Conservation (phyloP, 768 basidiomycete genomes). For the Sistotremastrum niveocremeum region DNA sequence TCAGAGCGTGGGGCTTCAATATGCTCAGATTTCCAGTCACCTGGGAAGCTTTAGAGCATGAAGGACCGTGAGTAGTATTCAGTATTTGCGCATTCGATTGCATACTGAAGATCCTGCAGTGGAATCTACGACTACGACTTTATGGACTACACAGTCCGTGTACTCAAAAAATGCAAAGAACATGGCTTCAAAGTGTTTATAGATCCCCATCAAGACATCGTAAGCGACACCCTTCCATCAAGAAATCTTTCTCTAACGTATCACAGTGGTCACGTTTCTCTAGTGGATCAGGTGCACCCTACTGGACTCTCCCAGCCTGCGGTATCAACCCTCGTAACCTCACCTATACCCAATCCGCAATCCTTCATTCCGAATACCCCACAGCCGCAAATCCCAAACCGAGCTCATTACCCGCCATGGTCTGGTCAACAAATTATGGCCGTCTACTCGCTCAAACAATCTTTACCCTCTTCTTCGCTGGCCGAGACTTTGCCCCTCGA, state of each 20-base stretch:
- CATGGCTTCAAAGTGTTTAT: constrained; percentile 87
- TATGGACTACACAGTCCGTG: constrained; percentile 81
- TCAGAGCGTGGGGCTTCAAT: constrained; percentile 92
- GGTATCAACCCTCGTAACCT: constrained; percentile 81
- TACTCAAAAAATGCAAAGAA: constrained; percentile 83
- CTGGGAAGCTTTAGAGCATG: constrained; percentile 92
- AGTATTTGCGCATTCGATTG: constrained; percentile 3
- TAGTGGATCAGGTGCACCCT: constrained; percentile 89
- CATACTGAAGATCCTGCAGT: constrained; percentile 26
- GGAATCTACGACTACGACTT: constrained; percentile 83
- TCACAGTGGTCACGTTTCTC: constrained; percentile 87
- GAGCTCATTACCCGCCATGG: constrained; percentile 74
- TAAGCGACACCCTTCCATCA: constrained; percentile 28
- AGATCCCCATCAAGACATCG: constrained; percentile 93
- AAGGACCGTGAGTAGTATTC: constrained; percentile 69
- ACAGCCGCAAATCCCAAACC: constrained; percentile 49
- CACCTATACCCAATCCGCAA: constrained; percentile 72
- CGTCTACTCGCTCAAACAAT: constrained; percentile 78
- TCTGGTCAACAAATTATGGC: constrained; percentile 94
- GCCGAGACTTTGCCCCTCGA: constrained; percentile 77
- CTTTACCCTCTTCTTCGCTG: constrained; percentile 92
- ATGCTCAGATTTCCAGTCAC: constrained; percentile 71
- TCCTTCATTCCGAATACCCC: constrained; percentile 85
- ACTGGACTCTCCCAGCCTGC: constrained; percentile 84
- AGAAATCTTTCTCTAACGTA: background rate